These are phyloP conservation scores for Suillus sp. DNA, from an alignment of 768 basidiomycete genomes.

Conservation along the genomic window DNA sequence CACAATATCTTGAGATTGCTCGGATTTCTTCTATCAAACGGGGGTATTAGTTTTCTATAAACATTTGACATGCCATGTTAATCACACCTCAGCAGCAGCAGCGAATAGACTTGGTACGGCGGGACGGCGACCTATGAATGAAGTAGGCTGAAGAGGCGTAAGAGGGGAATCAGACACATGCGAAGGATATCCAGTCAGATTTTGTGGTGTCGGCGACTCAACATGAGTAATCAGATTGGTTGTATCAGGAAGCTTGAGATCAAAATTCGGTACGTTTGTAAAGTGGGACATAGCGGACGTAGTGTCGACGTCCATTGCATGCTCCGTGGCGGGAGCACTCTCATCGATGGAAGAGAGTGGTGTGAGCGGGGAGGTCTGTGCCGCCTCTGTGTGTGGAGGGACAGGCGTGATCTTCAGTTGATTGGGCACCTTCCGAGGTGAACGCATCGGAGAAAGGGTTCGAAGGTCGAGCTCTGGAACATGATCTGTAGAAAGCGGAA, in stretches of 20 bases:
- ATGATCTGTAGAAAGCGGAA: conserved; percentile 23
- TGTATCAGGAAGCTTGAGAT: conserved; percentile 21
- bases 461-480: conserved; percentile 11
- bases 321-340: not conserved
- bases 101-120: conserved; percentile 17
- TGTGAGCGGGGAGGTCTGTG: not conserved
- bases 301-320: conserved; percentile 30
- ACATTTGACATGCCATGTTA: not conserved
- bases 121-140: conserved; percentile 24
- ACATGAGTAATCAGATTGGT: conserved; percentile 35
- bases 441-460: conserved; percentile 29
- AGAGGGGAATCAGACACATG: conserved; percentile 43
- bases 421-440: conserved; percentile 22
- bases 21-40: not conserved
- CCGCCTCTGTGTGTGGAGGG: conserved; percentile 21
- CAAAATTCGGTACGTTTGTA: conserved; percentile 19
- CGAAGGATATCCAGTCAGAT: conserved; percentile 6
- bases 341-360: not conserved
- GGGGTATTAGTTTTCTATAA: conserved; percentile 7
- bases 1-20: not conserved
- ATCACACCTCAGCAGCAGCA: conserved; percentile 20
- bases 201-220: conserved; percentile 9
- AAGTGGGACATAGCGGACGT: conserved; percentile 23
- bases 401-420: conserved; percentile 32
- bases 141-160: conserved; percentile 55